Conservation (phyloP, 257 asterid species). For the Cinchona pubescens region DNA sequence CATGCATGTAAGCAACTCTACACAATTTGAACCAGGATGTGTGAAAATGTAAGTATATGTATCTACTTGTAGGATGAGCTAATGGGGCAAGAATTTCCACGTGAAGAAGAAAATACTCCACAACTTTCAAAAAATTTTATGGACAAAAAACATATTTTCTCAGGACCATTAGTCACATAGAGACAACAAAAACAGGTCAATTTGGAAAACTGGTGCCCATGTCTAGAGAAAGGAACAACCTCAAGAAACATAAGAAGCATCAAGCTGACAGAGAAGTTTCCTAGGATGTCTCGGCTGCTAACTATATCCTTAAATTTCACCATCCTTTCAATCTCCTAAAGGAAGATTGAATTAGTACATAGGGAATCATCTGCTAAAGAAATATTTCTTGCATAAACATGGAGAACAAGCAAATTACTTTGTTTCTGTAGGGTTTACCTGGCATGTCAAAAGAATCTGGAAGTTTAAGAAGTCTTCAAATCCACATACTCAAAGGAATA, state of each 20-base stretch:
- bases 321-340: background rate
- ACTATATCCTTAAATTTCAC: background rate
- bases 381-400: background rate
- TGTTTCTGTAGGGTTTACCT: background rate
- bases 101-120: slow-evolving; percentile 6
- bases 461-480: background rate
- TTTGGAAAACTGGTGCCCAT: too few species aligned
- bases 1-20: background rate
- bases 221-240: too few species aligned
- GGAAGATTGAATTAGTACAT: background rate
- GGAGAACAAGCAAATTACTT: background rate
- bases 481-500: background rate
- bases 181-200: too few species aligned
- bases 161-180: too few species aligned
- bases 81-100: background rate
- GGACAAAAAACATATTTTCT: too few species aligned
- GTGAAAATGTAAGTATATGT: background rate
- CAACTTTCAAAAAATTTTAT: background rate
- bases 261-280: too few species aligned
- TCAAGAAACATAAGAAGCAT: too few species aligned
- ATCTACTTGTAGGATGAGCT: background rate
- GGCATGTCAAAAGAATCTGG: background rate
- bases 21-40: background rate
- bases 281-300: background rate
- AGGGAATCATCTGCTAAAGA: too few species aligned